A percentile compares a stretch with the other conserved stretches of the same genome.
phyloP scores from a whole-genome alignment of 495 filamentous ascomycete species.

The Apodospora peruviana region DNA sequence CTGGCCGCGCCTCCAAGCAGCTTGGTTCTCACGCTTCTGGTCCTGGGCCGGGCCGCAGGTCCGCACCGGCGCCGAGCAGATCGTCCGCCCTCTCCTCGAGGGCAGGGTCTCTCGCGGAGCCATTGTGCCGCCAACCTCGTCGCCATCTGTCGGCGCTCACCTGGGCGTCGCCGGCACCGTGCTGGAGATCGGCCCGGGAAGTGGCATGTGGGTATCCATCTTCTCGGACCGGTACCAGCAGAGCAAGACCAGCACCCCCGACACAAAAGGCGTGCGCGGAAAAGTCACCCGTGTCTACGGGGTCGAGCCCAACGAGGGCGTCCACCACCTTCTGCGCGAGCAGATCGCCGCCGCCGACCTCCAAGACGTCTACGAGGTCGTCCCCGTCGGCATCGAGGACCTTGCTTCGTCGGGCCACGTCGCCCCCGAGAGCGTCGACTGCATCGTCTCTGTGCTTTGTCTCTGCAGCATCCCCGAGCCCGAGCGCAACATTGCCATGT shows the following conservation, averaged over 20 bases:
- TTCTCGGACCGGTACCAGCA: conserved; percentile 18
- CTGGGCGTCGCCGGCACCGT: conserved; percentile 31
- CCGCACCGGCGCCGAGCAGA: conserved; percentile 17
- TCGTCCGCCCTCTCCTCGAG: conserved; percentile 37
- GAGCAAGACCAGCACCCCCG: not conserved
- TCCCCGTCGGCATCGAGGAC: conserved; percentile 57
- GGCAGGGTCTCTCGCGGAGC: conserved; percentile 26
- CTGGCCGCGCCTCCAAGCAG: conserved; percentile 25
- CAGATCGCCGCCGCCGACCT: conserved; percentile 47
- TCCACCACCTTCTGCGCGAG: conserved; percentile 46
- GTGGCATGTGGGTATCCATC: conserved; percentile 40
- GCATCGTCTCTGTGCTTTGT: conserved; percentile 63
- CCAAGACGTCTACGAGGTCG: conserved; percentile 56
- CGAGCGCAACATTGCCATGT: conserved; percentile 45
- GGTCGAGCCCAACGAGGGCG: conserved; percentile 56
- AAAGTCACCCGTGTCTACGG: conserved; percentile 55
- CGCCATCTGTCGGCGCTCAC: conserved; percentile 8
- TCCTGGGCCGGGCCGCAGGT: conserved; percentile 30
- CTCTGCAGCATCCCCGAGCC: conserved; percentile 67
- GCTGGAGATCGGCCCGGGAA: conserved; percentile 45
- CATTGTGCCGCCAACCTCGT: conserved; percentile 10
- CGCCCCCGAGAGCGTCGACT: conserved; percentile 53
- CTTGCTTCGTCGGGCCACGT: conserved; percentile 42
- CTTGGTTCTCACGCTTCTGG: conserved; percentile 51
- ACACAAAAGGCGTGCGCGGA: not conserved